These are phyloP conservation scores for Erythrobasidium hasegawianum DNA, from an alignment of 1,284 basidiomycete species.

Conservation along the genomic window DNA sequence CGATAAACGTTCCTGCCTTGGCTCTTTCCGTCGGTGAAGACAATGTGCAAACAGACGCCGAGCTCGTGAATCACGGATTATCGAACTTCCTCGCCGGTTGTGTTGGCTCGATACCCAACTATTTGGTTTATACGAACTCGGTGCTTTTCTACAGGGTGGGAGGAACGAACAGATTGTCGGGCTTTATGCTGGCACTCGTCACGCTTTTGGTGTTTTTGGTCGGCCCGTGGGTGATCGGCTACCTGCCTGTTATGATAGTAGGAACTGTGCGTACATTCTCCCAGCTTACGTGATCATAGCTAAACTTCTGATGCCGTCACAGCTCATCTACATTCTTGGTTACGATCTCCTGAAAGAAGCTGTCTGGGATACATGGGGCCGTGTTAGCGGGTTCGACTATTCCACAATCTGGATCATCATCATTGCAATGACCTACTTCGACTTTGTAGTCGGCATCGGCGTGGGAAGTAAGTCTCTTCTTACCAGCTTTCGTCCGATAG, in stretches of 20 bases:
- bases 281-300: too few relatives aligned
- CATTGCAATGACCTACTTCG: slow-evolving; percentile 73
- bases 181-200: slow-evolving; percentile 75
- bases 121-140: slow-evolving; percentile 77
- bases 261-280: slow-evolving; percentile 61
- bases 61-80: slow-evolving; percentile 87
- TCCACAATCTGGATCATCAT: slow-evolving; percentile 56
- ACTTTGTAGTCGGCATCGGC: slow-evolving; percentile 90
- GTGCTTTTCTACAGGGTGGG: slow-evolving; percentile 93
- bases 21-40: slow-evolving; percentile 88
- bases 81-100: slow-evolving; percentile 81
- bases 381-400: slow-evolving; percentile 60
- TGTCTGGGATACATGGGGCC: slow-evolving; percentile 87
- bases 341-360: slow-evolving; percentile 93
- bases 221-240: slow-evolving; percentile 81
- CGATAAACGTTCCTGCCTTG: slow-evolving; percentile 82
- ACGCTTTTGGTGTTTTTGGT: slow-evolving; percentile 71
- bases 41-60: slow-evolving; percentile 86
- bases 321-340: slow-evolving; percentile 87
- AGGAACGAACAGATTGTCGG: slow-evolving; percentile 75
- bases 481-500: too few relatives aligned
- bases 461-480: slow-evolving; percentile 65
- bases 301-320: too few relatives aligned
- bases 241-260: slow-evolving; percentile 59
- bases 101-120: slow-evolving; percentile 65